A percentile compares a stretch with the other conserved stretches of the same genome.
Conservation (phyloP, 352 stramenopile species). For the Phytophthora foliorum region DNA sequence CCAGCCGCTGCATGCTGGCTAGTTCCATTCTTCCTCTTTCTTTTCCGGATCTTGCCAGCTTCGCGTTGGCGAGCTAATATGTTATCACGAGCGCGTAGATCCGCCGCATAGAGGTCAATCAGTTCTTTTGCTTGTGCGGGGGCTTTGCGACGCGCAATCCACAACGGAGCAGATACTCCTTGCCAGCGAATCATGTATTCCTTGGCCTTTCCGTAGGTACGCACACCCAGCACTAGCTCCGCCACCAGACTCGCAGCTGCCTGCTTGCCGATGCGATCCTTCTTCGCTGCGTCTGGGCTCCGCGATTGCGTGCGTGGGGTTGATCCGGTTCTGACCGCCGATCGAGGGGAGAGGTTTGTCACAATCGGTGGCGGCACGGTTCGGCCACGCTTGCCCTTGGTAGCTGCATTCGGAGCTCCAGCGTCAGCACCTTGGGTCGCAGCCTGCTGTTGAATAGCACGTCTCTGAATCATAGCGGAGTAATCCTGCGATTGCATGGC, state of each 20-base stretch:
- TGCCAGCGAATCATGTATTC: conserved; percentile 55
- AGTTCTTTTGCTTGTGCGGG: conserved; percentile 35
- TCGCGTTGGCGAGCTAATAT: background rate
- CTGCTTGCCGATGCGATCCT: conserved; percentile 37
- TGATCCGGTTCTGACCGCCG: conserved; percentile 1
- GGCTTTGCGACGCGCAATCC: conserved; percentile 49
- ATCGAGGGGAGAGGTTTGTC: conserved; percentile 18
- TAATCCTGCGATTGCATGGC: conserved; percentile 26
- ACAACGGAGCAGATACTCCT: conserved; percentile 30
- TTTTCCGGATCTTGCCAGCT: conserved; percentile 9
- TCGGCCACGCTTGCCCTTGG: conserved; percentile 5
- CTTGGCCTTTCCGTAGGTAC: conserved; percentile 25
- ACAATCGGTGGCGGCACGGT: conserved; percentile 13
- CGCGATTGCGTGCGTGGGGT: conserved; percentile 9
- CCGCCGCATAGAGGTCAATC: conserved; percentile 42
- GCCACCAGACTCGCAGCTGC: conserved; percentile 29
- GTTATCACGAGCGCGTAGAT: conserved; percentile 13
- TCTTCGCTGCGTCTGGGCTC: conserved; percentile 5
- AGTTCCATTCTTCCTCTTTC: conserved; percentile 17
- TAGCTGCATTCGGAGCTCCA: background rate
- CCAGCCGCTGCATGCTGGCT: conserved; percentile 3
- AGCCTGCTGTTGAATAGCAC: conserved; percentile 6
- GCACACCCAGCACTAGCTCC: conserved; percentile 40
- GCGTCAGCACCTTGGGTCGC: background rate
- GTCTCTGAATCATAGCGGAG: background rate